Base-by-base conservation (phyloP, 331 rosid genomes). In the Acacia pycnantha region DNA sequence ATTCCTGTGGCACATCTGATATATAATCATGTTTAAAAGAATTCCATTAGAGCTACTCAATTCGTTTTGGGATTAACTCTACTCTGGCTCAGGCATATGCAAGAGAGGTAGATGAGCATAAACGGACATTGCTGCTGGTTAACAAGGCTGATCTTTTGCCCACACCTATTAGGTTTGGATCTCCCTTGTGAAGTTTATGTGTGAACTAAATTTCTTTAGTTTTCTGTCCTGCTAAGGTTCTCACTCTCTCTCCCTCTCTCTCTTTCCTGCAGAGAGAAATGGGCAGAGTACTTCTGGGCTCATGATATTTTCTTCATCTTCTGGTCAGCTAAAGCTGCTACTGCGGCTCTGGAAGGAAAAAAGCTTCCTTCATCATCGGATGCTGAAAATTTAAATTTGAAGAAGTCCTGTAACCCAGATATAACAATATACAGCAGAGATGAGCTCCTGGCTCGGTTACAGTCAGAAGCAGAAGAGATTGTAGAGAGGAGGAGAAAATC, bases 321-420 rank as follows among this genome's bases (percentile, higher is more conserved):
- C 85, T 96, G 99, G 99, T 96, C 99, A 4, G 98, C 99, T 44
- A 96, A 96, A 88, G 97, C 97, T 71, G 99, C 98, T 58, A 35
- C 95, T 74, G 94, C 97, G n/a, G 78, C 90, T 81, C 82, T 92
- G 62, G 98, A 92, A 65, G 97, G 98, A 70, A 92, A 93, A 87
- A 82, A 33, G 29, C 87, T 89, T 58, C 75, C 73, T 79, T 79
- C 76, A 22, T 81, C 80, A 27, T 86, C 75, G 84, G 82, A 51
- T 77, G 81, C 88, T 50, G 84, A 82, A 74, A 71, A 82, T n/a
- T n/a, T n/a, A n/a, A n/a, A n/a, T 81, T 47, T 46, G 68, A 88
- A 68, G 70, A 86, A 59, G 67, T 69, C 80, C 31, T 86, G 84
- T 62, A 83, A 87, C 81, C 84, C 92, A 76, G 91, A 90, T 83